Percentiles rank a stretch among this genome's conserved stretches.
Conservation (phyloP, 1,284 basidiomycete species). For the Laetiporus sulphureus region DNA sequence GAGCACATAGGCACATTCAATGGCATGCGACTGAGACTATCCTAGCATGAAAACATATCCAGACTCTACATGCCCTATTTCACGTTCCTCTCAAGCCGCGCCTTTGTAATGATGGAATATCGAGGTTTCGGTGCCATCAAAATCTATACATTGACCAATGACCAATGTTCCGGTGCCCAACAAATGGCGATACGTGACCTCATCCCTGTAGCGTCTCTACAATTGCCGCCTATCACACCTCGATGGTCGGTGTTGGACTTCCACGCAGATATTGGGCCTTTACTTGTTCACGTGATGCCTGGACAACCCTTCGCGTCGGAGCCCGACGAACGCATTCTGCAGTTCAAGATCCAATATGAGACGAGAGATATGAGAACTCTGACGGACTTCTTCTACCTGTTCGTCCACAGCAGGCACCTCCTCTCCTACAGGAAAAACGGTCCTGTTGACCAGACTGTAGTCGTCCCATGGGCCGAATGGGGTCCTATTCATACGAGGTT, state of each 20-base stretch:
- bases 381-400: constrained; percentile 1
- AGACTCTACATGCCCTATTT: constrained; percentile 27
- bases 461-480: constrained; percentile 36
- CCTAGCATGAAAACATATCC: too few species aligned
- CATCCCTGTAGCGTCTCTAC: not conserved
- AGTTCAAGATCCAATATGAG: not conserved
- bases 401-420: constrained; percentile 30
- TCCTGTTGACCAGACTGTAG: constrained; percentile 6
- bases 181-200: not conserved
- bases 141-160: constrained; percentile 21
- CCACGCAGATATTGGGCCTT: not conserved
- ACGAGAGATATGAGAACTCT: not conserved
- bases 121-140: constrained; percentile 28
- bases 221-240: not conserved
- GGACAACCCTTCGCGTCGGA: not conserved
- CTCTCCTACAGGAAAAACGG: constrained; percentile 18
- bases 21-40: constrained; percentile 13
- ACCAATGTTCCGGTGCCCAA: not conserved
- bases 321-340: not conserved
- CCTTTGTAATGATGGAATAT: constrained; percentile 33
- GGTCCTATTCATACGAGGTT: constrained; percentile 34
- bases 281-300: not conserved
- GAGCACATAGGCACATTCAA: too few species aligned
- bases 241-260: not conserved
- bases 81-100: constrained; percentile 35